Evolutionary conservation across 2,329 filamentous ascomycete genomes (phyloP), one percentile per base, ranked within the genome.

Genomic region (Alternaria conjuncta): DNA sequence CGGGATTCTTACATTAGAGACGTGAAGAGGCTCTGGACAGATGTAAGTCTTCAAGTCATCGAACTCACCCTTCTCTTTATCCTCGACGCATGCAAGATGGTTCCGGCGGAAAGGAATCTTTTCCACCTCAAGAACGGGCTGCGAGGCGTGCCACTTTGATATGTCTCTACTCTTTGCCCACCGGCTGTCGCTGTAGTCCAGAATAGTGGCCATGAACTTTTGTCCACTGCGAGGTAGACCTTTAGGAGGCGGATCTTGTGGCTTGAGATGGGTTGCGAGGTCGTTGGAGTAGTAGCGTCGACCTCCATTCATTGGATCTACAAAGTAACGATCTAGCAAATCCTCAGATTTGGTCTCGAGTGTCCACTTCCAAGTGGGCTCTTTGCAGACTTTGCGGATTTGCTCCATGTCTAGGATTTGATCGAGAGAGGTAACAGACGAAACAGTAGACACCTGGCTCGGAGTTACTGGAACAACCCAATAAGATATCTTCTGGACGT

Each of bases 101-200:
- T 98, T 97, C 28, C 94, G 88, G n/a, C 94, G 89, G 32, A 94
- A 85, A 1, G 91, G 84, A 25, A 97, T 86, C 50, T 91, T 83
- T 67, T 95, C 88, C 0, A 91, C 93, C 71, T 90, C 86, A 6
- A 97, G 81, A 0, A 99, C 96, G 1, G 93, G 92, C 71, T 98
- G 93, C n/a, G 90, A 82, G 41, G 87, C 83, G 32, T 88, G 83
- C 81, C 90, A 91, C 0, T 74, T 67, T 1, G 65, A 55, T 8
- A 71, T 64, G 28, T 81, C 68, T 58, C 88, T 84, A 64, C 88
- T 81, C 21, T 89, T 91, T 6, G 85, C 84, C 80, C 88, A 95
- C 18, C 94, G 83, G 75, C 92, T 97, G 71, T 92, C 87, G 55
- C 90, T 94, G 79, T 96, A 98, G 70, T 94, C 90, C 66, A 95